Base-by-base conservation (phyloP, 768 basidiomycete species). In the Pleurotus salmoneostramineus region DNA sequence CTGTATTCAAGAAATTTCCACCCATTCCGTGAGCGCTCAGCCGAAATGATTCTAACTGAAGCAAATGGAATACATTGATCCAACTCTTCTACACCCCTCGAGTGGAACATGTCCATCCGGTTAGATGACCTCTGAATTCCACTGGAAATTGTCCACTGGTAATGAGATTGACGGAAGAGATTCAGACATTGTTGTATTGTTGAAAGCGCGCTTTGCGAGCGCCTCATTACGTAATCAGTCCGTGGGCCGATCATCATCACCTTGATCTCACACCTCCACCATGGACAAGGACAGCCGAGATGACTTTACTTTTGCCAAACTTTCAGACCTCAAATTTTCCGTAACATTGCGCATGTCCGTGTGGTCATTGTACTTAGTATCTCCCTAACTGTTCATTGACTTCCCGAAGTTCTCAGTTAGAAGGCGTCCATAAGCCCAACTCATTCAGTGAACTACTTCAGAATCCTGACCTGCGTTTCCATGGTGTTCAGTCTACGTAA, bases 271-370 rank as follows among this genome's bases (percentile, higher is more conserved):
- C 40, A 10, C 40, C 40, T 27, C 21, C 21, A 27, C 21, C 44
- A 81, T 82, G 80, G 80, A 82, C 65, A 81, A 80, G 61, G 80
- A 81, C 65, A 75, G 84, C 65, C 79, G 89, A 36, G 91, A 94
- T 64, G 94, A 97, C 70, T 93, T 95, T 65, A 94, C 93, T 2
- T 97, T 96, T 68, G 95, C 93, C 5, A 89, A 89, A 68, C 83
- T 95, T 15, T 91, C 90, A 56, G 91, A 95, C 69, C 81, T 97
- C 59, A 95, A 92, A 69, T 71, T 92, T 6, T 92, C 91, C 2
- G 83, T 96, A 7, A 93, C 94, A 7, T 86, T 94, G 66, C 83
- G 92, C 67, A 90, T 94, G 92, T 91, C 68, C 60, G 77, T 64
- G 32, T 56, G 6, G 17, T 32, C 12, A 33, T 15, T 32, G 36